A percentile compares a stretch with the other conserved stretches of the same genome.
These are phyloP conservation scores for Gossypium armourianum DNA, from an alignment of 441 rosid genomes.

Conservation along the genomic window DNA sequence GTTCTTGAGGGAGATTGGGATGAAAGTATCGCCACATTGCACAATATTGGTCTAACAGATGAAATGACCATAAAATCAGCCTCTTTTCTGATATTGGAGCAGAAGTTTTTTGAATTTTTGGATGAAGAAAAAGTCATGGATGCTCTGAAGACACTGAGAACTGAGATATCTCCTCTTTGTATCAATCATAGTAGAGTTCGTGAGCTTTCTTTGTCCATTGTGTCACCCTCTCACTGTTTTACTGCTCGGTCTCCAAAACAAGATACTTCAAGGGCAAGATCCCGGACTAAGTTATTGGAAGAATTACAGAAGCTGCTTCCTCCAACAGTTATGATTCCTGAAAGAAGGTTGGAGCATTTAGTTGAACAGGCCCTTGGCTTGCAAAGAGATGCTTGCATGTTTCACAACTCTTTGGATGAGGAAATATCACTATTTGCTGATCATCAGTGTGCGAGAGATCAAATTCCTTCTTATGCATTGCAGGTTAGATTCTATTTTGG, in stretches of 20 bases:
- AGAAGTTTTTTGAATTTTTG: conserved; percentile 46
- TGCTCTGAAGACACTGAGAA: conserved; percentile 46
- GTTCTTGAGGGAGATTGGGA: conserved; percentile 45
- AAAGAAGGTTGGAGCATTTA: conserved; percentile 56
- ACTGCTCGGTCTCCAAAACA: conserved; percentile 23
- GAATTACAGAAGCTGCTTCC: conserved; percentile 53
- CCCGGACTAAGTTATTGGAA: conserved; percentile 38
- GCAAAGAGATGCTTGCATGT: conserved; percentile 41
- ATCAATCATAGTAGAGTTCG: conserved; percentile 22
- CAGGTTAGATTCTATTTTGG: conserved; percentile 29
- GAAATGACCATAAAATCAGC: conserved; percentile 37
- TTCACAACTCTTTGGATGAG: conserved; percentile 44
- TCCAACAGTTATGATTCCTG: conserved; percentile 40
- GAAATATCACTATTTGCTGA: conserved; percentile 51
- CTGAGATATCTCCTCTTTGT: conserved; percentile 46
- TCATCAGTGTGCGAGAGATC: conserved; percentile 49
- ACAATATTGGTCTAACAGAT: conserved; percentile 33
- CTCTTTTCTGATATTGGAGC: conserved; percentile 46
- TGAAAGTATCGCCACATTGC: conserved; percentile 35
- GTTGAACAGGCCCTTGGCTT: conserved; percentile 46
- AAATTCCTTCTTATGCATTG: conserved; percentile 51
- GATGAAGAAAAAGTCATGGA: conserved; percentile 36
- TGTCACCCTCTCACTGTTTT: conserved; percentile 26
- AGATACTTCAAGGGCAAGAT: conserved; percentile 22
- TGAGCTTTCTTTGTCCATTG: conserved; percentile 37